phyloP scores from a whole-genome alignment of 2,329 filamentous ascomycete genomes.

The Trichoderma afroharzianum region DNA sequence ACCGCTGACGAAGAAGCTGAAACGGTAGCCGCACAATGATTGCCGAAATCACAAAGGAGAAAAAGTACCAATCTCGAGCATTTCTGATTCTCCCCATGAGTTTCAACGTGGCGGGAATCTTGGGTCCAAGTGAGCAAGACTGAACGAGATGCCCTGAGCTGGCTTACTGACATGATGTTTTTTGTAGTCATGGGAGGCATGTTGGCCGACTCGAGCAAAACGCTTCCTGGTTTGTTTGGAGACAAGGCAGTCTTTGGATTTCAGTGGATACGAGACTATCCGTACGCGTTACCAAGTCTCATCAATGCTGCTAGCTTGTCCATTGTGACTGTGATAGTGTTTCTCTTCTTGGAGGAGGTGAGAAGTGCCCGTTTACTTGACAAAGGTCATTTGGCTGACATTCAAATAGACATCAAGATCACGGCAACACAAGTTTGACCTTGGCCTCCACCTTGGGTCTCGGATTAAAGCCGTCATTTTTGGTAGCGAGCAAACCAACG shows the following conservation, averaged over 20 bases:
- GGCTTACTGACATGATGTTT: background rate
- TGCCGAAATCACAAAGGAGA: slow-evolving; percentile 46
- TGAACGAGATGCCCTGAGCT: background rate
- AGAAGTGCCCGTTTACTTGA: background rate
- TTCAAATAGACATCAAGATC: slow-evolving; percentile 21
- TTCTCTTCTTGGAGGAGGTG: slow-evolving; percentile 68
- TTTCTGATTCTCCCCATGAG: slow-evolving; percentile 10
- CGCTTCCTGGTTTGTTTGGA: slow-evolving; percentile 8
- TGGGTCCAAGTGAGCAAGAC: background rate
- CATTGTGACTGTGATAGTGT: slow-evolving; percentile 49
- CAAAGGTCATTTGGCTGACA: slow-evolving; percentile 26
- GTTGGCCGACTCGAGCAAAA: slow-evolving; percentile 1
- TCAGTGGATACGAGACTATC: slow-evolving; percentile 60
- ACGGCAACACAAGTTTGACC: slow-evolving; percentile 36
- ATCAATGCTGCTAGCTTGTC: slow-evolving; percentile 60
- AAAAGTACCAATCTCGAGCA: slow-evolving; percentile 33
- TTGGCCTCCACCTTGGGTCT: slow-evolving; percentile 37
- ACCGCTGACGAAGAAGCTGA: slow-evolving; percentile 12
- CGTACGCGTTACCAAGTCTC: slow-evolving; percentile 67
- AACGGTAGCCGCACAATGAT: slow-evolving; percentile 43
- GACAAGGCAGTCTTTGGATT: slow-evolving; percentile 1
- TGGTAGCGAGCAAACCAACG: slow-evolving; percentile 23
- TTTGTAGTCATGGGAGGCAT: slow-evolving; percentile 4
- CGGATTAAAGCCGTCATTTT: slow-evolving; percentile 32
- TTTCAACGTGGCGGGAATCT: background rate